Base-by-base conservation (phyloP, 371 early-diverging fungal species). In the Lichtheimia ornata region DNA sequence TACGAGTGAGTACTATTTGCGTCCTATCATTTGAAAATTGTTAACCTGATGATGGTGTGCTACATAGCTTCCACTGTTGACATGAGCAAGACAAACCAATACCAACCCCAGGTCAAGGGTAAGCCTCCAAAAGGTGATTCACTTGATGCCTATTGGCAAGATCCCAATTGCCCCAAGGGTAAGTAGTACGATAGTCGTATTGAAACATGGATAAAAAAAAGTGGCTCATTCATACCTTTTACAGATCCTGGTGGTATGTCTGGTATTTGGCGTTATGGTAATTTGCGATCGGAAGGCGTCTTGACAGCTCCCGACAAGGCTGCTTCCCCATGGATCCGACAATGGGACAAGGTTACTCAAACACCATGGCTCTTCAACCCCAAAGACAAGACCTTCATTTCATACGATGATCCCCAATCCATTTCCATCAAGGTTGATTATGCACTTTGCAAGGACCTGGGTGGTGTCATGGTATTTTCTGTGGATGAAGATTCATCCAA, bases 281-380 rank as follows among this genome's bases (percentile, higher is more conserved):
- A 88, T 63, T 59, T 92, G 65, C 77, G 89, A 27, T 82, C 81
- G 15, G 81, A 86, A 74, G 84, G 89, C 2, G 56, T 90, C 7
- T 65, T 88, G 43, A 75, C 73, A 0, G 65, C 68, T 3, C 67
- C 80, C 3, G 82, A 84, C 2, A 79, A 77, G 20, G 82, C 84
- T 17, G 71, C 67, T 7, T 73, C 84, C 7, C 82, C 83, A 15
- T 90, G 90, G 90, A 59, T 86, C 22, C 81, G 88, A 22, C 61
- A 77, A 59, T 88, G 81, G 76, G 90, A 90, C 28, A 64, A 75
- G 1, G 64, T 62, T 20, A 77, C 84, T 3, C 70, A 74, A 40
- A 88, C 89, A 3, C 89, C 88, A 5, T 90, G 89, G 89, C 69
- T 90, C 50, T 87, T 84, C 59, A 88, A 85, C 59, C 72, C 76